These are phyloP conservation scores for Gliomastix tumulicola DNA, from an alignment of 2,329 filamentous ascomycete genomes.

Conservation along the genomic window DNA sequence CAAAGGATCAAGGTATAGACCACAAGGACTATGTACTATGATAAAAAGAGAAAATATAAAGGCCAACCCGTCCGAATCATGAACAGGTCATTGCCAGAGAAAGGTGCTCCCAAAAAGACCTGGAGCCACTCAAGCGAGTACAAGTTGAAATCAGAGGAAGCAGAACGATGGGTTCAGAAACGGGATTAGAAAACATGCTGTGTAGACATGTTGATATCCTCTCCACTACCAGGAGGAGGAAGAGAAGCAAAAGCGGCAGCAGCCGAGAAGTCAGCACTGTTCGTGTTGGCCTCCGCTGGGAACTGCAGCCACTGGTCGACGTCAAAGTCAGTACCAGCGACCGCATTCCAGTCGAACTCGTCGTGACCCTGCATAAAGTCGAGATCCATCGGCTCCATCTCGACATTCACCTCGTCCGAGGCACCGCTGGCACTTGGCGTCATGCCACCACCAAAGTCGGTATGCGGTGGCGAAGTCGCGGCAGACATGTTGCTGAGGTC, in stretches of 20 bases:
- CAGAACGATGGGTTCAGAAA: not conserved
- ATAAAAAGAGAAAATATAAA: not conserved
- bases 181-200: not conserved
- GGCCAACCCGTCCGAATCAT: too few relatives aligned
- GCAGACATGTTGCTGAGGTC: slow-evolving; percentile 22
- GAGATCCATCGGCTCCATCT: slow-evolving; percentile 31
- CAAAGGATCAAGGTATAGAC: too few relatives aligned
- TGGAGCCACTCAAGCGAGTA: not conserved
- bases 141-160: not conserved
- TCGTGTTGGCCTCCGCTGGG: slow-evolving; percentile 34
- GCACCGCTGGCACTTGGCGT: slow-evolving; percentile 38
- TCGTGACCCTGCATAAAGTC: slow-evolving; percentile 39
- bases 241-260: not conserved
- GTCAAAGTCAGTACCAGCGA: slow-evolving; percentile 46
- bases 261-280: not conserved
- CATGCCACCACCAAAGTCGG: slow-evolving; percentile 32
- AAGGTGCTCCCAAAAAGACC: too few relatives aligned
- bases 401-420: slow-evolving; percentile 26
- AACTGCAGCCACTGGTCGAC: slow-evolving; percentile 55
- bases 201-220: not conserved
- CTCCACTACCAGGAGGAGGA: not conserved
- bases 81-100: too few relatives aligned
- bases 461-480: slow-evolving; percentile 34
- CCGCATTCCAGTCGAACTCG: slow-evolving; percentile 47
- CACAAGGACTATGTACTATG: too few relatives aligned